phyloP scores from a whole-genome alignment of 495 filamentous ascomycete genomes.

The Hypoxylon fuscum region DNA sequence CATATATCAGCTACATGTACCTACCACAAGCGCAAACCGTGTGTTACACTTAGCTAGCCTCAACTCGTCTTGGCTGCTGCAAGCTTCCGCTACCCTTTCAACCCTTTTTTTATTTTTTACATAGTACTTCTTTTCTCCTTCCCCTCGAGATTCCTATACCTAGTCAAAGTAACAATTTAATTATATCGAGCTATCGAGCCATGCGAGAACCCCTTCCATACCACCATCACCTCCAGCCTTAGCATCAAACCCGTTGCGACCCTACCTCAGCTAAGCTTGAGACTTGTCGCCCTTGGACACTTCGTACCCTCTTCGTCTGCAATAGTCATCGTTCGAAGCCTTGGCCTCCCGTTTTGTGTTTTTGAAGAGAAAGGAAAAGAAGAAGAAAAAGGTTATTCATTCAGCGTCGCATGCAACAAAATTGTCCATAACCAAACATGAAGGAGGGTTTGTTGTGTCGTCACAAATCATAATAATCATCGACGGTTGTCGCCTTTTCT shows the following conservation, averaged over 20 bases:
- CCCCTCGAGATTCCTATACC: not conserved
- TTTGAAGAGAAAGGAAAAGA: constrained; percentile 4
- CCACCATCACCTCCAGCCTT: constrained; percentile 39
- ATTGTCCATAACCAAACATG: constrained; percentile 25
- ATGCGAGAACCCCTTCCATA: constrained; percentile 32
- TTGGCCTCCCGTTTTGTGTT: not conserved
- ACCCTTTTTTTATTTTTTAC: too few relatives aligned
- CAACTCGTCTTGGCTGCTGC: constrained; percentile 37
- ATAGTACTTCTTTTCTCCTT: constrained; percentile 1
- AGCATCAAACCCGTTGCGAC: constrained; percentile 14
- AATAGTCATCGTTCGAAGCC: constrained; percentile 2
- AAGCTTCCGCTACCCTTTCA: constrained; percentile 29
- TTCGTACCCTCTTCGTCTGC: constrained; percentile 1
- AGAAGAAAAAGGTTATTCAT: not conserved
- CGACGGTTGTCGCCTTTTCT: constrained; percentile 18
- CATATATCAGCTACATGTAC: not conserved
- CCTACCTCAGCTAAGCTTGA: constrained; percentile 4
- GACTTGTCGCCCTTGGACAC: constrained; percentile 16
- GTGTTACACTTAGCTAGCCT: constrained; percentile 3
- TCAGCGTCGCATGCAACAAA: constrained; percentile 4
- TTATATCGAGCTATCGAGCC: constrained; percentile 16
- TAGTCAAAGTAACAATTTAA: constrained; percentile 3
- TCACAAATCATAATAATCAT: constrained; percentile 28
- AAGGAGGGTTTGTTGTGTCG: constrained; percentile 15
- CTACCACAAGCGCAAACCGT: not conserved